Conservation (phyloP, 768 basidiomycete genomes). For the Sporobolomyces roseus region DNA sequence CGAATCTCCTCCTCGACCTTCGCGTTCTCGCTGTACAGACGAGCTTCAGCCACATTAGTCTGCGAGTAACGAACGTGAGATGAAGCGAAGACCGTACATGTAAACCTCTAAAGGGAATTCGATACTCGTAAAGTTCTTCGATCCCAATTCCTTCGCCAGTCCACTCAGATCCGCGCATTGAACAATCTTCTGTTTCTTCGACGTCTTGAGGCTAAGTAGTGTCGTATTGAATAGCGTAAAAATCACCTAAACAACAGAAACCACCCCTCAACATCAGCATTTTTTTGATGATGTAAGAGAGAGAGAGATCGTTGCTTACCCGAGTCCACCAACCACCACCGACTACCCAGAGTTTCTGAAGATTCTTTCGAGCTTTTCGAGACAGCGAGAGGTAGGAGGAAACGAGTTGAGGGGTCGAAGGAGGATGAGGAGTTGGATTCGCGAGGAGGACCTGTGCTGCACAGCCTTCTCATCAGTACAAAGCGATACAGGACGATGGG, state of each 20-base stretch:
- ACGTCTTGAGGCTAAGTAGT: conserved; percentile 12
- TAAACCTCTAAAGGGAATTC: conserved; percentile 38
- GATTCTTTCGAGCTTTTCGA: conserved; percentile 14
- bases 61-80: no score
- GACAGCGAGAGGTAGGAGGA: conserved; percentile 17
- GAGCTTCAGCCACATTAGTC: background rate
- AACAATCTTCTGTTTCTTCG: conserved; percentile 9
- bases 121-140: conserved; percentile 15
- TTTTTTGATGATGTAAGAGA: background rate
- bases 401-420: conserved; percentile 11
- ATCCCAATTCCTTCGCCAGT: conserved; percentile 10
- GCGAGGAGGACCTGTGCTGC: conserved; percentile 21
- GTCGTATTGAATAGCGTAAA: conserved; percentile 27
- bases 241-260: conserved; percentile 2
- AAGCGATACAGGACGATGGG: background rate
- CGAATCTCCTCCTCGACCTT: background rate
- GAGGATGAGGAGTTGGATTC: conserved; percentile 18
- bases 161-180: background rate
- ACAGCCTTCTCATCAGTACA: background rate
- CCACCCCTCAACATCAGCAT: background rate
- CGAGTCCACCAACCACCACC: conserved; percentile 34
- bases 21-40: conserved; percentile 16
- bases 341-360: conserved; percentile 20
- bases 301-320: background rate
- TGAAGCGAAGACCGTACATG: background rate